phyloP scores from a whole-genome alignment of 1,284 basidiomycete genomes.

The Ceratobasidium papillatum region DNA sequence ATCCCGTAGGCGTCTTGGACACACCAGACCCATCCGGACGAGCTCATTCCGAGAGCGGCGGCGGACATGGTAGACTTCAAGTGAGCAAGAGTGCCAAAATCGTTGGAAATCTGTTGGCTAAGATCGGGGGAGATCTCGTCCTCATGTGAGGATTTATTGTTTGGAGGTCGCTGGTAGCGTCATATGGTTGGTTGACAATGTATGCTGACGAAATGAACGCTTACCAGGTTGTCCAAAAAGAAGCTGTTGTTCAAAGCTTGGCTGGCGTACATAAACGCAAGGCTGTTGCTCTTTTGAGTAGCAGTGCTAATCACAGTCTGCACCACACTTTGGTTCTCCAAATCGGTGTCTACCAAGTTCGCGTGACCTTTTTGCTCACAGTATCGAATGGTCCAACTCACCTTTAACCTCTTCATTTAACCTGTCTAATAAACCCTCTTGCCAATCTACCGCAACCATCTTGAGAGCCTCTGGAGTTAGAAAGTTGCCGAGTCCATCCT shows the following conservation, averaged over 20 bases:
- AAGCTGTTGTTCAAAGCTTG: constrained; percentile 95
- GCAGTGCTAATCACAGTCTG: constrained; percentile 82
- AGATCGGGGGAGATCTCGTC: constrained; percentile 55
- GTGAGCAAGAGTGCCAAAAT: constrained; percentile 71
- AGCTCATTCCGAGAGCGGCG: constrained; percentile 79
- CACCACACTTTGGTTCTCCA: constrained; percentile 68
- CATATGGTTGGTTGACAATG: constrained; percentile 35
- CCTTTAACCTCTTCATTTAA: constrained; percentile 77
- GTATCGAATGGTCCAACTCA: constrained; percentile 52
- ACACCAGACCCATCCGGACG: constrained; percentile 89
- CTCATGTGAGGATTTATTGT: constrained; percentile 55
- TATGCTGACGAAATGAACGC: constrained; percentile 52
- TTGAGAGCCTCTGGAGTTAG: constrained; percentile 72
- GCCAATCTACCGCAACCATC: constrained; percentile 79
- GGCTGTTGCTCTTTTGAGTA: constrained; percentile 63
- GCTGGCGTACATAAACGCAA: constrained; percentile 92
- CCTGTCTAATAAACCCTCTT: constrained; percentile 77
- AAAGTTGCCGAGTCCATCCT: constrained; percentile 77
- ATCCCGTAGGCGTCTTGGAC: constrained; percentile 72
- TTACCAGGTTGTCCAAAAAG: constrained; percentile 86
- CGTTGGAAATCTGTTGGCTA: constrained; percentile 55
- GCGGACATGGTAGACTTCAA: constrained; percentile 82
- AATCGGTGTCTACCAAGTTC: constrained; percentile 61
- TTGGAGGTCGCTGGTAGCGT: constrained; percentile 62
- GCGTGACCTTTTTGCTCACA: neutral